These are phyloP conservation scores for Paratrimastix pyriformis DNA, from an alignment of 78 protist genomes.

Conservation along the genomic window DNA sequence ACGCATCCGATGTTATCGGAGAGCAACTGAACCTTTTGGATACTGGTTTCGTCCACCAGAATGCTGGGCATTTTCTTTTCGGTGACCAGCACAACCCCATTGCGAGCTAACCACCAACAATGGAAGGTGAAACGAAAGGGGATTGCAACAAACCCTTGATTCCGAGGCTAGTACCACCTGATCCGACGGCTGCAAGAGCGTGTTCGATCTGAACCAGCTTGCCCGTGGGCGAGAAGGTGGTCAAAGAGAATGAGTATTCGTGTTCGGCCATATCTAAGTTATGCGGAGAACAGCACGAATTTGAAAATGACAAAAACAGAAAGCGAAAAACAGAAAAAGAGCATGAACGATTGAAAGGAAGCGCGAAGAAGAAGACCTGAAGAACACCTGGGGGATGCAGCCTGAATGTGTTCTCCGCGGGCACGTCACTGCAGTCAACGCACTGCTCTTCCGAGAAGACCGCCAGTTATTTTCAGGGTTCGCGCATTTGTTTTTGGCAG, in stretches of 20 bases:
- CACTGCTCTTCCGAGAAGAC: too few relatives aligned
- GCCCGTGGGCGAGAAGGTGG: slow-evolving; percentile 98
- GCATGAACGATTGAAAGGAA: too few relatives aligned
- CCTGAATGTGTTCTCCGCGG: too few relatives aligned
- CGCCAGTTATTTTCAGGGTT: too few relatives aligned
- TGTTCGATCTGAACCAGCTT: slow-evolving; percentile 97
- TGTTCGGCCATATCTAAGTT: too few relatives aligned
- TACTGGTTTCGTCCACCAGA: slow-evolving; percentile 70
- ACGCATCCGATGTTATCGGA: slow-evolving; percentile 69
- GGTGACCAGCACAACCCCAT: slow-evolving; percentile 95
- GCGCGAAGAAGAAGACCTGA: too few relatives aligned
- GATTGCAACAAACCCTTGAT: slow-evolving; percentile 72
- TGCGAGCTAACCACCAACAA: slow-evolving; percentile 55
- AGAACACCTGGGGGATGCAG: too few relatives aligned
- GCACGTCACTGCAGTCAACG: too few relatives aligned
- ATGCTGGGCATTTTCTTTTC: slow-evolving; percentile 83
- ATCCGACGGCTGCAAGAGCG: slow-evolving; percentile 84
- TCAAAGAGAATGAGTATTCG: slow-evolving; percentile 89
- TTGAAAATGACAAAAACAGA: too few relatives aligned
- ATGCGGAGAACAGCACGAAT: too few relatives aligned
- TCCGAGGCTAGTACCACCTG: slow-evolving; percentile 88
- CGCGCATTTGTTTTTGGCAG: too few relatives aligned
- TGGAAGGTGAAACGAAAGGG: neutral
- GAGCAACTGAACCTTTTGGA: slow-evolving; percentile 62
- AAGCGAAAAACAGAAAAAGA: too few relatives aligned